Evolutionary conservation across 306 rosid species (phyloP).

Genomic region (Hippophae gyantsensis): DNA sequence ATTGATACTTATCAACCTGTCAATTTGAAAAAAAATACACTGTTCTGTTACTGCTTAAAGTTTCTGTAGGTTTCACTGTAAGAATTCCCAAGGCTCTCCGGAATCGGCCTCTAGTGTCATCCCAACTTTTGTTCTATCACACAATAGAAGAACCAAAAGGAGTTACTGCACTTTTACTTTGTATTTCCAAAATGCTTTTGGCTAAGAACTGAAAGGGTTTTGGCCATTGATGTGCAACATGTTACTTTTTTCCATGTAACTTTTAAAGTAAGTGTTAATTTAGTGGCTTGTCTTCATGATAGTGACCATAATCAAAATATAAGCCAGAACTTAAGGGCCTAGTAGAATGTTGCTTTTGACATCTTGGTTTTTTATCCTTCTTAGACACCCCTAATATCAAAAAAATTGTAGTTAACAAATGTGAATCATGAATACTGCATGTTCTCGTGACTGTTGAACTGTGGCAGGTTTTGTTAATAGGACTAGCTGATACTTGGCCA

Average conservation of each 20-base stretch:
- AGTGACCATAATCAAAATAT: neutral
- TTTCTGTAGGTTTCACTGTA: too few relatives aligned
- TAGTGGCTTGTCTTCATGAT: neutral
- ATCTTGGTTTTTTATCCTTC: conserved; percentile 6
- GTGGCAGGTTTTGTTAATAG: conserved; percentile 60
- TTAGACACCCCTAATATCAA: conserved; percentile 1
- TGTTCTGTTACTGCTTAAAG: too few relatives aligned
- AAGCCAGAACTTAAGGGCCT: neutral
- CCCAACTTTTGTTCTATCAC: too few relatives aligned
- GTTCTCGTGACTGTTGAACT: conserved; percentile 1
- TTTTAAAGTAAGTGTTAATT: neutral
- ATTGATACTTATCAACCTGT: neutral
- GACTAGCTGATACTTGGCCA: conserved; percentile 81
- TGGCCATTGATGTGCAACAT: neutral
- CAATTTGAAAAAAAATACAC: too few relatives aligned
- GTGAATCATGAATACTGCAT: conserved; percentile 8
- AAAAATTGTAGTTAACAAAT: conserved; percentile 3
- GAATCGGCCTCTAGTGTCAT: too few relatives aligned
- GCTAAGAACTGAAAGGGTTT: neutral
- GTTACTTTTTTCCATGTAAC: neutral
- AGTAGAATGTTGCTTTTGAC: neutral
- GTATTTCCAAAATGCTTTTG: too few relatives aligned
- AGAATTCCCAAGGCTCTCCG: too few relatives aligned
- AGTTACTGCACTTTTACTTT: too few relatives aligned
- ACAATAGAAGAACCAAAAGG: too few relatives aligned